A percentile compares a stretch with the other conserved stretches of the same genome.
These are phyloP conservation scores for Flueggea neowawraea DNA, from an alignment of 441 rosid species.

Conservation along the genomic window DNA sequence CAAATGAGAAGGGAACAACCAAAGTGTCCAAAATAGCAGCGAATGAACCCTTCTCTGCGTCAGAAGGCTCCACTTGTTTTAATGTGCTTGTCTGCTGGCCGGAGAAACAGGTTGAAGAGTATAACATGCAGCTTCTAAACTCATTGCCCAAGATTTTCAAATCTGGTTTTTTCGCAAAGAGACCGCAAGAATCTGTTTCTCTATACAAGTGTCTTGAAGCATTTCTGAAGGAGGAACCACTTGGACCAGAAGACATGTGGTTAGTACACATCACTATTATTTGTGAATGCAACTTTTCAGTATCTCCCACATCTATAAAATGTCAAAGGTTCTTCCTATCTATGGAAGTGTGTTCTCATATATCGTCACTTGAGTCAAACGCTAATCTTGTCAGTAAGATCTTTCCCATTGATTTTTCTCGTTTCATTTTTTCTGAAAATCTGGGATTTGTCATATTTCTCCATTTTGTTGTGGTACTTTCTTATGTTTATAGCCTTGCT, in stretches of 20 bases:
- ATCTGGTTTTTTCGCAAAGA: conserved; percentile 34
- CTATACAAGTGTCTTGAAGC: conserved; percentile 68
- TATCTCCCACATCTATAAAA: too few species aligned
- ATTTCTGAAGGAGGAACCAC: conserved; percentile 69
- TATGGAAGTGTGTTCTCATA: too few species aligned
- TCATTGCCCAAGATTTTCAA: conserved; percentile 51
- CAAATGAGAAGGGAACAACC: conserved; percentile 64
- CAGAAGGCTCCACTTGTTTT: conserved; percentile 27
- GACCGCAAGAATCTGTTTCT: conserved; percentile 54
- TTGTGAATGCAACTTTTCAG: neutral
- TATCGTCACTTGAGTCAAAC: too few species aligned
- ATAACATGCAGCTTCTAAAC: conserved; percentile 37
- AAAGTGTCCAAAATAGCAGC: conserved; percentile 45
- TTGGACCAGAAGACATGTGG: conserved; percentile 90
- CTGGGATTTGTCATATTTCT: too few species aligned
- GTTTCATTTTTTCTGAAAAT: too few species aligned
- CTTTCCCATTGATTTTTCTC: too few species aligned
- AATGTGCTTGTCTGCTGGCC: conserved; percentile 49
- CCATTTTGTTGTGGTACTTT: too few species aligned
- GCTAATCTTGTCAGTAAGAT: too few species aligned
- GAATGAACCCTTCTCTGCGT: conserved; percentile 31
- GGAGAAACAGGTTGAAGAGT: conserved; percentile 35
- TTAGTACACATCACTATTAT: conserved; percentile 16
- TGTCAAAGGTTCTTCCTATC: too few species aligned
- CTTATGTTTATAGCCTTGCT: too few species aligned